These are phyloP conservation scores for Fraxinus baroniana DNA, from an alignment of 305 asterid species.

Conservation along the genomic window DNA sequence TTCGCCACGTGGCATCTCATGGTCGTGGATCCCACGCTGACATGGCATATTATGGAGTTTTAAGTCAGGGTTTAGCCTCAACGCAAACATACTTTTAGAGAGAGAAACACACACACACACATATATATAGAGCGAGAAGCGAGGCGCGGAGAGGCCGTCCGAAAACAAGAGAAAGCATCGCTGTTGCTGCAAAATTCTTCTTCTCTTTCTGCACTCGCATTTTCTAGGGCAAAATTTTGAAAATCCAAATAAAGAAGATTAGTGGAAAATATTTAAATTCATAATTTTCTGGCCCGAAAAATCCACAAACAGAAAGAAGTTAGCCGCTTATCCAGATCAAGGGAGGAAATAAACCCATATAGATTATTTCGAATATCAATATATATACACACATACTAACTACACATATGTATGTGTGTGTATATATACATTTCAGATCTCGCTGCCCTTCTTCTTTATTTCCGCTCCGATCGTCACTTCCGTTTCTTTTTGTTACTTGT, in stretches of 20 bases:
- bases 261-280: conserved; percentile 4
- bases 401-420: conserved; percentile 1
- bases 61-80: conserved; percentile 28
- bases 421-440: conserved; percentile 48
- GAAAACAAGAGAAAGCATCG: conserved; percentile 43
- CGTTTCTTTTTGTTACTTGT: conserved; percentile 16
- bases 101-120: conserved; percentile 26
- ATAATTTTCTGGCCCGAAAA: neutral
- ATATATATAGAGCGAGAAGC: conserved; percentile 41
- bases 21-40: conserved; percentile 42
- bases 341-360: neutral
- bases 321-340: neutral
- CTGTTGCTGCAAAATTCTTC: conserved; percentile 17
- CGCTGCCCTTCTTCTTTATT: conserved; percentile 40
- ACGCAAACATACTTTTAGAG: conserved; percentile 17
- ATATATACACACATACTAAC: conserved; percentile 9
- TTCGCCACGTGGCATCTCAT: conserved; percentile 34
- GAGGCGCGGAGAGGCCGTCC: conserved; percentile 70
- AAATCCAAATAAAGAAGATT: conserved; percentile 24
- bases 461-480: conserved; percentile 45
- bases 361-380: conserved; percentile 21
- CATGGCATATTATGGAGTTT: conserved; percentile 44
- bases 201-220: conserved; percentile 31
- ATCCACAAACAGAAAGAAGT: neutral
- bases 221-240: conserved; percentile 57